Percentiles rank a stretch among this genome's conserved stretches.
These are phyloP conservation scores for Syzygium aromaticum DNA, from an alignment of 345 rosid genomes.

Conservation along the genomic window DNA sequence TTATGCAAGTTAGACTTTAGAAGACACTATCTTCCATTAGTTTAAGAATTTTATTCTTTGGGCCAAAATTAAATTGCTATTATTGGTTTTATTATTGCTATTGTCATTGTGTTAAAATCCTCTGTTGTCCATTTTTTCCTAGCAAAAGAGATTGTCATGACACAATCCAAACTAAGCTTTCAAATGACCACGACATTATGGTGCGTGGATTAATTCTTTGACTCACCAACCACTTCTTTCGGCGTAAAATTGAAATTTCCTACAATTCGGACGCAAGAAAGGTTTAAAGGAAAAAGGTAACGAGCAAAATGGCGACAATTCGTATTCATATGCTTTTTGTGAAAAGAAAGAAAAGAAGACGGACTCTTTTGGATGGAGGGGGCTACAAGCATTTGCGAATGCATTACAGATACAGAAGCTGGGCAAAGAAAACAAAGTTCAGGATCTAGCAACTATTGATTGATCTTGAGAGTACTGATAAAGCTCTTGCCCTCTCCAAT, in stretches of 20 bases:
- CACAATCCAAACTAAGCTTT: neutral
- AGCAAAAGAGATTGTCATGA: neutral
- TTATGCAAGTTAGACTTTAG: neutral
- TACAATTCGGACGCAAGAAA: neutral
- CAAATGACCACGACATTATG: neutral
- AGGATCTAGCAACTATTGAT: neutral
- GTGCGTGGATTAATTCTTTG: neutral
- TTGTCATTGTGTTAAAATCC: neutral
- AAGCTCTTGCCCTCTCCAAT: conserved; percentile 39
- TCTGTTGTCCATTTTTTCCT: neutral
- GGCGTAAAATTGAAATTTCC: neutral
- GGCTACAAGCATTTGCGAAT: neutral
- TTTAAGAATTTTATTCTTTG: neutral
- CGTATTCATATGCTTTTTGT: neutral
- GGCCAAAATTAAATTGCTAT: neutral
- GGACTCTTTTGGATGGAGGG: neutral
- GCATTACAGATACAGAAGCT: neutral
- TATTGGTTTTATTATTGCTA: neutral
- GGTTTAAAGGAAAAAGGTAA: neutral
- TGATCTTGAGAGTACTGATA: conserved; percentile 32
- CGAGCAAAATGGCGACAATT: neutral
- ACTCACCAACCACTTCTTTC: neutral
- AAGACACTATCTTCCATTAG: neutral
- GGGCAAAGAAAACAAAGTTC: neutral
- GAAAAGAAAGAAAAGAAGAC: neutral